Evolutionary conservation across 2,329 filamentous ascomycete genomes (phyloP).

Genomic region (Stromatinia cepivora): DNA sequence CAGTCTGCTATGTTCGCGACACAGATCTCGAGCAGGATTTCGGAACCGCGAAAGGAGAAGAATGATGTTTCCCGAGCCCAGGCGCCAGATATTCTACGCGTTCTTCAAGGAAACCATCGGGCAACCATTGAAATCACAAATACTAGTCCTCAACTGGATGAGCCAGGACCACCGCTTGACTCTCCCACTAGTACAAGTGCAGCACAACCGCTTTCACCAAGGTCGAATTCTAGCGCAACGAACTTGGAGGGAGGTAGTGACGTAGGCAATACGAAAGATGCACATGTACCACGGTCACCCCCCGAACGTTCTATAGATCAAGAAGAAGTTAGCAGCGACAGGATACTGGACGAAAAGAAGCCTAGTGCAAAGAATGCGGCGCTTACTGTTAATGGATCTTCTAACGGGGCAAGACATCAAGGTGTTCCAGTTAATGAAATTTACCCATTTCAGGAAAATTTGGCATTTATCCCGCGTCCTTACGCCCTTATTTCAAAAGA

Average conservation of each 20-base stretch:
- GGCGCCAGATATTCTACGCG: background rate
- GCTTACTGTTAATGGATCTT: background rate
- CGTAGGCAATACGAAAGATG: background rate
- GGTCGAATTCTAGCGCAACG: background rate
- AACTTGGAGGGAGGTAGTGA: background rate
- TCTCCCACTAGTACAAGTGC: background rate
- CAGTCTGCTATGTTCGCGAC: constrained; percentile 21
- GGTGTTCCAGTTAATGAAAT: background rate
- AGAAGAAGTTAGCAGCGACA: background rate
- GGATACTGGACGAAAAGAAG: background rate
- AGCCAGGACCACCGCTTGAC: background rate
- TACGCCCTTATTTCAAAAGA: constrained; percentile 50
- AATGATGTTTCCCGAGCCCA: background rate
- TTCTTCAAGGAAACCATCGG: background rate
- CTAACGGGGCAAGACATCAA: too few species aligned
- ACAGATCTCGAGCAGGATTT: constrained; percentile 3
- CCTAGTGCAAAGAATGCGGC: background rate
- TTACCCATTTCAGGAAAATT: constrained; percentile 32
- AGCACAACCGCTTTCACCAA: background rate
- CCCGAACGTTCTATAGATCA: background rate
- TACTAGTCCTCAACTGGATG: background rate
- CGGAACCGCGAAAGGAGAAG: background rate
- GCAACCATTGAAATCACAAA: constrained; percentile 25
- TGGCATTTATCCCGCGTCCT: constrained; percentile 42
- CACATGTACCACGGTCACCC: background rate